phyloP scores from a whole-genome alignment of 495 filamentous ascomycete species.

The Cenococcum geophilum region DNA sequence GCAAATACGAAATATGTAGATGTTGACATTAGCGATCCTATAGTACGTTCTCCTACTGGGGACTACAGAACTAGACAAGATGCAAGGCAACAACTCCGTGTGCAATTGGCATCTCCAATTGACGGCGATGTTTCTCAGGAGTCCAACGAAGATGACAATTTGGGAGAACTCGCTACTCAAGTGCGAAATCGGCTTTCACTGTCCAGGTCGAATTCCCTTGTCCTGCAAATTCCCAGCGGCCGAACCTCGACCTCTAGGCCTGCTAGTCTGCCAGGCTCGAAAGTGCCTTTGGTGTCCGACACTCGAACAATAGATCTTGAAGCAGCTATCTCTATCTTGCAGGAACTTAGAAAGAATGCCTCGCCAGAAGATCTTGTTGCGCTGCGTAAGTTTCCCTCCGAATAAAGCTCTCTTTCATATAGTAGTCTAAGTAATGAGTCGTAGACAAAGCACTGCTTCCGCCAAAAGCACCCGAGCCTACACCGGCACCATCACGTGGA shows the following conservation, averaged over 20 bases:
- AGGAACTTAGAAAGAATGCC: conserved; percentile 38
- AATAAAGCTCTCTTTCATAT: not conserved
- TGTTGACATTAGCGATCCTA: conserved; percentile 11
- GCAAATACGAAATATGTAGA: conserved; percentile 22
- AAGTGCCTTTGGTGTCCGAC: conserved; percentile 20
- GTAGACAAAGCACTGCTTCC: not conserved
- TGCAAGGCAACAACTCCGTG: conserved; percentile 11
- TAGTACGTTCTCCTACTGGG: conserved; percentile 1
- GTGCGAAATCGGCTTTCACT: conserved; percentile 21
- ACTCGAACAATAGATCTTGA: conserved; percentile 32
- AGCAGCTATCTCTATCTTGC: conserved; percentile 33
- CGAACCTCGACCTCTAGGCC: conserved; percentile 14
- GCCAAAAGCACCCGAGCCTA: not conserved
- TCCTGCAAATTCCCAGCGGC: conserved; percentile 9
- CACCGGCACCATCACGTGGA: not conserved
- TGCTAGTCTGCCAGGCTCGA: conserved; percentile 18
- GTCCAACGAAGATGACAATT: conserved; percentile 11
- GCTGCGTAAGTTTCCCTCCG: conserved; percentile 24
- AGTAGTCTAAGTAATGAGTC: not conserved
- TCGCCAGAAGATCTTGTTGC: conserved; percentile 37
- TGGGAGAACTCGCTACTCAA: conserved; percentile 24
- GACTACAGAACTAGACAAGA: conserved; percentile 1
- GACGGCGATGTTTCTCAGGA: conserved; percentile 8
- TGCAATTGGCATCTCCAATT: conserved; percentile 20
- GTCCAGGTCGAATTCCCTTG: conserved; percentile 18